A percentile compares a stretch with the other conserved stretches of the same genome.
phyloP scores from a whole-genome alignment of 2,329 filamentous ascomycete species.

The Cytospora schulzeri region DNA sequence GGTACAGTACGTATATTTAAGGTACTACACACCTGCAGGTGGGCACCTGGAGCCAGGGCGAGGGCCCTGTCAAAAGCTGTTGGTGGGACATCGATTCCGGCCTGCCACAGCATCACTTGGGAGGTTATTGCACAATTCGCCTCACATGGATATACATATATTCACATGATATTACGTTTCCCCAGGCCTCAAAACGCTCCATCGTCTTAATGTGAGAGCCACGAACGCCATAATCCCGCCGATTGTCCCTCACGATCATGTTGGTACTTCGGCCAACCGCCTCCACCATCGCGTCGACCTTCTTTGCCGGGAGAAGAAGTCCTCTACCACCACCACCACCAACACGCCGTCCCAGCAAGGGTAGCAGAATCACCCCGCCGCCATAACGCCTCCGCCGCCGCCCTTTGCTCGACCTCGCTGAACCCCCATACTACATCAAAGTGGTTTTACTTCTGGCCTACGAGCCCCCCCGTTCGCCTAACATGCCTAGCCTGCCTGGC shows the following conservation, averaged over 20 bases:
- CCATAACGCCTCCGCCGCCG: conserved; percentile 14
- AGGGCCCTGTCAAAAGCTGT: not conserved
- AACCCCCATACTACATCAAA: not conserved
- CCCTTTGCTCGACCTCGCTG: not conserved
- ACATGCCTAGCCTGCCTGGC: conserved; percentile 56
- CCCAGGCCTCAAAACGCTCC: conserved; percentile 10
- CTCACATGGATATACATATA: conserved; percentile 7
- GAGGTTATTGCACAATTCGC: conserved; percentile 3
- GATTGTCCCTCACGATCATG: conserved; percentile 31
- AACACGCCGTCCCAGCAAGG: conserved; percentile 20
- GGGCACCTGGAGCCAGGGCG: no score
- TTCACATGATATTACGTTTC: not conserved
- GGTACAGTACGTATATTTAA: not conserved
- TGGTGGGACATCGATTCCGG: not conserved
- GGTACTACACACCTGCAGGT: no score
- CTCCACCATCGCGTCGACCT: conserved; percentile 32
- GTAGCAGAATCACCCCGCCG: conserved; percentile 18
- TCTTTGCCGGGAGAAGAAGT: conserved; percentile 32
- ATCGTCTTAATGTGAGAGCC: conserved; percentile 12
- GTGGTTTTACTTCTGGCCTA: not conserved
- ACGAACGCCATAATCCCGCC: conserved; percentile 5
- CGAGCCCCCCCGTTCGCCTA: conserved; percentile 20
- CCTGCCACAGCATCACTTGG: not conserved
- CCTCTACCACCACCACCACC: conserved; percentile 20
- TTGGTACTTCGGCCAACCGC: conserved; percentile 33